Evolutionary conservation across 108 stramenopile genomes (phyloP), one percentile per base, ranked within the genome.

Genomic region (Skeletonema costatum): DNA sequence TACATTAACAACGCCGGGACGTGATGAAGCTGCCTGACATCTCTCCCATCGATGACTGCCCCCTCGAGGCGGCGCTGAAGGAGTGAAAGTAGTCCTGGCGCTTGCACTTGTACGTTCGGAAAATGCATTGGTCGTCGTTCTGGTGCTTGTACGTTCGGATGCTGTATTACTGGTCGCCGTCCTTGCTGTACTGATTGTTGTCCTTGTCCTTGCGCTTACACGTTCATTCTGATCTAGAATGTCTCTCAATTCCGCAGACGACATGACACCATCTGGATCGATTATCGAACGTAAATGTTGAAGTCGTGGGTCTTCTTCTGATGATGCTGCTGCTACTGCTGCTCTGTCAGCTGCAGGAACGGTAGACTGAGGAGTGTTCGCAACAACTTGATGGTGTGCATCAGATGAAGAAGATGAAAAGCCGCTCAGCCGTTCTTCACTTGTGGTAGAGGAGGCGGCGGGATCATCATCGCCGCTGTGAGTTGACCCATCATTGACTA

Each of bases 141-240:
- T 51, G 38, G 42, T 14, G 12, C 64, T 29, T 5, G 56, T 48
- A 4, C 46, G 42, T 64, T 73, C 72, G 25, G 25, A 25, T 25
- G 0, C 25, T 25, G 25, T 25, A 25, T 25, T 25, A 25, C 25
- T 25, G 25, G 25, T 25, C 25, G 25, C 25, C 25, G 25, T 25
- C 25, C 25, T 0, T 25, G 25, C 25, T 25, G 25, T 25, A 25
- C 25, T 25, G 25, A 25, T 25, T 25, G 25, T 25, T 25, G 25
- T 25, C 0, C 25, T 25, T 25, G 25, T 25, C 25, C 25, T 25
- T 25, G 42, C 30, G 12, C 64, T 29, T 5, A 39, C 63, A 4
- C 46, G 42, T 64, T 73, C 72, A 33, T 63, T 50, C 8, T 64
- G 56, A 48, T 65, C 73, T 36, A 74, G 21, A 39, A 74, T 66